Percentiles rank a stretch among this genome's conserved stretches.
Evolutionary conservation across 768 basidiomycete genomes (phyloP).

Genomic region (Agrocybe praecox): DNA sequence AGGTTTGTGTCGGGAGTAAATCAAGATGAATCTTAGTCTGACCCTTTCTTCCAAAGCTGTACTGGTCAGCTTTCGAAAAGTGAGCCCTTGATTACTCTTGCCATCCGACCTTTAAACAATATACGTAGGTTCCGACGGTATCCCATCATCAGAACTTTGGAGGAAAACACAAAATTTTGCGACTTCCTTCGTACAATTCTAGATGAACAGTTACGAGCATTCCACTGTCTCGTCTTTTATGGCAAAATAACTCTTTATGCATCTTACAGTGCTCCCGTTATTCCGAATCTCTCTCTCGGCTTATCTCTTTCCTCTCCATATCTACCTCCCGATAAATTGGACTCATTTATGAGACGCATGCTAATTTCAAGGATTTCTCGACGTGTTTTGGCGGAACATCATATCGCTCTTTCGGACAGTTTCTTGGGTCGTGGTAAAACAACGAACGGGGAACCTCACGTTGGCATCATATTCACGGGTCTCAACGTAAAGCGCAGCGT

Average conservation of each 20-base stretch:
- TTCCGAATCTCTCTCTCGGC: conserved; percentile 81
- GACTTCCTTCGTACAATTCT: conserved; percentile 64
- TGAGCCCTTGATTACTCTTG: conserved; percentile 27
- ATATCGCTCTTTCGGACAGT: conserved; percentile 76
- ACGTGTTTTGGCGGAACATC: conserved; percentile 87
- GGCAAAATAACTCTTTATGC: not conserved
- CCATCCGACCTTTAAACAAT: conserved; percentile 1
- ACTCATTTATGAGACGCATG: conserved; percentile 91
- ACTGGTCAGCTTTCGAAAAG: conserved; percentile 89
- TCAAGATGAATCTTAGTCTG: not conserved
- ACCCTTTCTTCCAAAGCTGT: conserved; percentile 53
- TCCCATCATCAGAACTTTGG: conserved; percentile 68
- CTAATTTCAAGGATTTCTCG: conserved; percentile 88
- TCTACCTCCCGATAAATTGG: conserved; percentile 76
- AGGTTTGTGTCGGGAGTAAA: conserved; percentile 47
- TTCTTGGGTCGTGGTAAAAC: conserved; percentile 40
- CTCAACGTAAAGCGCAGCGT: conserved; percentile 72
- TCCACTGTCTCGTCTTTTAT: conserved; percentile 8
- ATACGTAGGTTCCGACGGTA: conserved; percentile 66
- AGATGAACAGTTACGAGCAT: conserved; percentile 67
- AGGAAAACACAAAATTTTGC: conserved; percentile 83
- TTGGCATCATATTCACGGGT: conserved; percentile 84
- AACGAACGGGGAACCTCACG: conserved; percentile 54
- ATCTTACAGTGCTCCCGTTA: conserved; percentile 62
- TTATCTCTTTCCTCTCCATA: conserved; percentile 83